phyloP scores from a whole-genome alignment of 768 basidiomycete species.

The Pleurotus sapidus region DNA sequence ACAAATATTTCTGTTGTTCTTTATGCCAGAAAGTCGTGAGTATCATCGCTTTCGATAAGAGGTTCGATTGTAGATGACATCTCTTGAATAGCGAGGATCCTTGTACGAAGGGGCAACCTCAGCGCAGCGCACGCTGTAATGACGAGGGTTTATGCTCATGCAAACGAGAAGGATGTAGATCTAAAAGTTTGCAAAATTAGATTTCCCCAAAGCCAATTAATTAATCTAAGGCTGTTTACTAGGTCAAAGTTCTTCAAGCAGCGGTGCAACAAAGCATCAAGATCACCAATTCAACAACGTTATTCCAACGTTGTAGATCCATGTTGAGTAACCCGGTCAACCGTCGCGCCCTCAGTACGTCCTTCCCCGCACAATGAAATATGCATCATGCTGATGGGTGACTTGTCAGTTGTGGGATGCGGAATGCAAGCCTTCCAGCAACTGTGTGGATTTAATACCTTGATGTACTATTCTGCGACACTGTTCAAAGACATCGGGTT shows the following conservation, averaged over 20 bases:
- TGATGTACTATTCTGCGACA: conserved; percentile 74
- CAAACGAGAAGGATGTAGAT: conserved; percentile 61
- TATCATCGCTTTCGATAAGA: conserved; percentile 7
- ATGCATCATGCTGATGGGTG: not conserved
- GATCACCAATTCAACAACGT: conserved; percentile 60
- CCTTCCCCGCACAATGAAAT: not conserved
- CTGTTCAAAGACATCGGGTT: conserved; percentile 82
- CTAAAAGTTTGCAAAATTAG: conserved; percentile 45
- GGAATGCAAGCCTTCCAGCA: conserved; percentile 85
- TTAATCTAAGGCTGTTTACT: not conserved
- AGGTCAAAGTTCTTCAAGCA: conserved; percentile 58
- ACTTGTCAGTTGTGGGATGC: conserved; percentile 59
- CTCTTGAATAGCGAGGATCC: conserved; percentile 43
- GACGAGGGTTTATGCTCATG: conserved; percentile 65
- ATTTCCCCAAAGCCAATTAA: not conserved
- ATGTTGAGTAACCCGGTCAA: conserved; percentile 58
- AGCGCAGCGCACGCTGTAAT: conserved; percentile 53
- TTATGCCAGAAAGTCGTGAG: conserved; percentile 79
- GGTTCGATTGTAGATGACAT: not conserved
- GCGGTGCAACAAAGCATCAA: conserved; percentile 61
- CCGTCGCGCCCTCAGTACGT: conserved; percentile 66
- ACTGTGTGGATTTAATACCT: conserved; percentile 81
- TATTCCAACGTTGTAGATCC: conserved; percentile 50
- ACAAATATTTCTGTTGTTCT: conserved; percentile 57
- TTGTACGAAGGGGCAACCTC: conserved; percentile 54